A percentile compares a stretch with the other conserved stretches of the same genome.
phyloP scores from a whole-genome alignment of 331 rosid genomes.

The Rhamnella rubrinervis region DNA sequence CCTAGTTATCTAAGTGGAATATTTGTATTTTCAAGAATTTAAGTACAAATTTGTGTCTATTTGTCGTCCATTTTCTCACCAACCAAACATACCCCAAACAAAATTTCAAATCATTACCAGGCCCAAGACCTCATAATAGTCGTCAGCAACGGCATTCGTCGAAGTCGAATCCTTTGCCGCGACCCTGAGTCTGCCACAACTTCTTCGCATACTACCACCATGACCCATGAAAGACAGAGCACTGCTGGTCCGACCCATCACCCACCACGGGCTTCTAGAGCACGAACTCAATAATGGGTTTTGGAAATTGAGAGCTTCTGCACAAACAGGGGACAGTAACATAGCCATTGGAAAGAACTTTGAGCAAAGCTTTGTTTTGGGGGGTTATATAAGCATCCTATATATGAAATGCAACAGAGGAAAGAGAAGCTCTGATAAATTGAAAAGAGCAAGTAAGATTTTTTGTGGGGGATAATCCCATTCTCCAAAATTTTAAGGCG shows the following conservation, averaged over 20 bases:
- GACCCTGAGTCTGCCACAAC: conserved; percentile 53
- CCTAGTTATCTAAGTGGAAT: too few relatives aligned
- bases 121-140: conserved; percentile 86
- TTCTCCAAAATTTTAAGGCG: conserved; percentile 40
- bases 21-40: not conserved
- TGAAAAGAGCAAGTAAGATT: conserved; percentile 1
- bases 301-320: conserved; percentile 60
- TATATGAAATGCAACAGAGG: not conserved
- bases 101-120: conserved; percentile 48
- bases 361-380: not conserved
- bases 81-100: conserved; percentile 19
- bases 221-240: conserved; percentile 33
- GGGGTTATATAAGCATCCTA: too few relatives aligned
- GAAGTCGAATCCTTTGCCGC: conserved; percentile 52
- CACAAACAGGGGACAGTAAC: conserved; percentile 57
- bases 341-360: conserved; percentile 52
- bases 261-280: conserved; percentile 44
- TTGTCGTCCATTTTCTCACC: not conserved
- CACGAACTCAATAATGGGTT: conserved; percentile 41
- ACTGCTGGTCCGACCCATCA: conserved; percentile 25
- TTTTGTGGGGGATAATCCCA: conserved; percentile 24
- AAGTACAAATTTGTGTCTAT: not conserved
- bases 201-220: conserved; percentile 41
- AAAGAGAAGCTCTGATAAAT: not conserved
- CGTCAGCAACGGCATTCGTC: conserved; percentile 58